These are phyloP conservation scores for Epichloe festucae DNA, from an alignment of 2,329 filamentous ascomycete species.

Conservation along the genomic window DNA sequence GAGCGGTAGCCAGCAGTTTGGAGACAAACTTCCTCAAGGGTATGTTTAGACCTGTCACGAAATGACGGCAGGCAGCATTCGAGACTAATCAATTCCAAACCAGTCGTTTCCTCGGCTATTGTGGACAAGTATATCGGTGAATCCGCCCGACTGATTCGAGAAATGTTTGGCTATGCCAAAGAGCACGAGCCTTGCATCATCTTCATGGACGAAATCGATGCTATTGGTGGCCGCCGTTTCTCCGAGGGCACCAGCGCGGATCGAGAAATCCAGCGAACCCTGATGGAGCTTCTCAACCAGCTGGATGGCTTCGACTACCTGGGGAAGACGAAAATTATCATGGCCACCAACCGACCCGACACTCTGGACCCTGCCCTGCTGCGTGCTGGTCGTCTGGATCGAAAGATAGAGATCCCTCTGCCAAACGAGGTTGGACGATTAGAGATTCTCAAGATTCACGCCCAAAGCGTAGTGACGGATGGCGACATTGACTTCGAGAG, in stretches of 20 bases:
- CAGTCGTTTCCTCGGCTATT: constrained; percentile 95
- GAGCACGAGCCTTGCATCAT: constrained; percentile 99
- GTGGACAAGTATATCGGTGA: constrained; percentile 99
- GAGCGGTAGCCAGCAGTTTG: constrained; percentile 88
- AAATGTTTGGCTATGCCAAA: constrained; percentile 99
- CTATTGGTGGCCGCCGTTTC: constrained; percentile 91
- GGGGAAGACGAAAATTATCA: constrained; percentile 99
- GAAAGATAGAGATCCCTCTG: constrained; percentile 95
- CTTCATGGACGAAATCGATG: constrained; percentile 99
- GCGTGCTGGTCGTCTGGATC: constrained; percentile 82
- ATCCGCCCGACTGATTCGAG: constrained; percentile 88
- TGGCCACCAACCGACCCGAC: constrained; percentile 96
- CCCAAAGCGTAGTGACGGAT: constrained; percentile 71
- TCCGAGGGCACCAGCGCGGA: constrained; percentile 96
- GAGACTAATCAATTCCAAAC: constrained; percentile 9
- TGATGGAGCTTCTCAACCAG: constrained; percentile 98
- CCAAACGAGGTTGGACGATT: constrained; percentile 93
- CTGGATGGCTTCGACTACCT: constrained; percentile 98
- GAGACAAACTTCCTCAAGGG: constrained; percentile 98
- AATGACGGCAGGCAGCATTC: background rate
- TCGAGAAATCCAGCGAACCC: constrained; percentile 91
- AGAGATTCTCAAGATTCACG: constrained; percentile 97
- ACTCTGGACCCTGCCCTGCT: constrained; percentile 89
- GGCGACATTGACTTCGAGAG: constrained; percentile 98
- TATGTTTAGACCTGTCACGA: constrained; percentile 24